Evolutionary conservation across 352 stramenopile genomes (phyloP).

Genomic region (Thraustochytrium sp.): DNA sequence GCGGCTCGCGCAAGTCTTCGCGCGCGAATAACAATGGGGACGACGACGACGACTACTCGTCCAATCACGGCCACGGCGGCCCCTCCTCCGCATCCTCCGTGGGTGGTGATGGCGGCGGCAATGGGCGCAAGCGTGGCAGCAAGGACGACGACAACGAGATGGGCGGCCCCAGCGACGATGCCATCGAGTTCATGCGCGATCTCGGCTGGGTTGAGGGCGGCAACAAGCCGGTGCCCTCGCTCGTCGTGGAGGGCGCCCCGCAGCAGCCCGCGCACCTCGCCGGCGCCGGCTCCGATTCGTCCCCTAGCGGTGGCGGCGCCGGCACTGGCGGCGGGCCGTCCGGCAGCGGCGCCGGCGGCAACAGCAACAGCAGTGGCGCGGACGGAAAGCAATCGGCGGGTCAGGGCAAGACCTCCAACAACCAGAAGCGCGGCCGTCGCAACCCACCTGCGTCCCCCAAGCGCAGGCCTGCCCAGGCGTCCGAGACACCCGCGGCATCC

Average conservation of each 20-base stretch:
- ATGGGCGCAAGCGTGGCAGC: not conserved
- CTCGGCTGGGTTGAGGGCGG: conserved; percentile 47
- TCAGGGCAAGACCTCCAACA: not conserved
- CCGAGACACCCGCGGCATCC: not conserved
- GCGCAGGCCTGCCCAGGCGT: not conserved
- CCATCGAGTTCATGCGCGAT: conserved; percentile 46
- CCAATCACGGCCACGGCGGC: too few species aligned
- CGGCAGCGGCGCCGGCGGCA: not conserved
- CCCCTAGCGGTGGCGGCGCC: not conserved
- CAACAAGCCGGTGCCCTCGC: not conserved
- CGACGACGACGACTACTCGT: not conserved
- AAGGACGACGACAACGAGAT: not conserved
- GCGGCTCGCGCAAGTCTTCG: not conserved
- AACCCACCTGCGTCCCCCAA: not conserved
- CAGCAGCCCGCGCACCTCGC: conserved; percentile 22
- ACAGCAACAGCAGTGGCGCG: not conserved
- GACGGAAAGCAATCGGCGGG: not conserved
- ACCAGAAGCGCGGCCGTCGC: not conserved
- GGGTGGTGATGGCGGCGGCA: not conserved
- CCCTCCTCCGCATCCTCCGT: not conserved
- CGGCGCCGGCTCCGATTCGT: not conserved
- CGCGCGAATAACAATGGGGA: not conserved
- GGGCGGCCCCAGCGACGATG: conserved; percentile 30
- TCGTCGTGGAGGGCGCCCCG: conserved; percentile 20
- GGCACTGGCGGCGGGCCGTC: not conserved